Conservation (phyloP, 2,329 filamentous ascomycete species). For the Hypoxylon sp. region DNA sequence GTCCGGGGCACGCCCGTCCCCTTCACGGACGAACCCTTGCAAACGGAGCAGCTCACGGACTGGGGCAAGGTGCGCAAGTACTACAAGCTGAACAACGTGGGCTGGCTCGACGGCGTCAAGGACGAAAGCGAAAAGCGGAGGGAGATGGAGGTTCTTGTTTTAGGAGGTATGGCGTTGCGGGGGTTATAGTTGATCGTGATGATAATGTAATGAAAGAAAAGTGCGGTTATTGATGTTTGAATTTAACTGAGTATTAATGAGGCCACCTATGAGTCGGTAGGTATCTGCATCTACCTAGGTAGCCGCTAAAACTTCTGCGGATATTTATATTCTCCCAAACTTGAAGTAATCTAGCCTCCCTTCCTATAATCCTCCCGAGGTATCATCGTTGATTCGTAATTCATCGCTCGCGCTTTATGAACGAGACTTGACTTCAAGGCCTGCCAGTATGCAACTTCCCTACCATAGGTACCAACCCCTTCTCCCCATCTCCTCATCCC, state of each 20-base stretch:
- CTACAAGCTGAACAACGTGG: conserved; percentile 81
- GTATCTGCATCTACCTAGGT: too few relatives aligned
- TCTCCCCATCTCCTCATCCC: neutral
- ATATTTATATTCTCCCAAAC: neutral
- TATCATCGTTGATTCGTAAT: conserved; percentile 24
- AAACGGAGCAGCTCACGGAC: conserved; percentile 65
- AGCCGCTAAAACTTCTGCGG: neutral
- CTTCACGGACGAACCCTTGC: conserved; percentile 73
- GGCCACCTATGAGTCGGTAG: neutral
- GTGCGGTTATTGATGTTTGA: neutral
- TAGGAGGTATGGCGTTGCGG: conserved; percentile 83
- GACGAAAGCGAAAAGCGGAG: conserved; percentile 58
- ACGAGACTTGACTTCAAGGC: neutral
- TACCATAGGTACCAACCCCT: neutral
- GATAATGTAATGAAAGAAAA: neutral
- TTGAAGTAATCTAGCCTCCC: neutral
- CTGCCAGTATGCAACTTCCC: neutral
- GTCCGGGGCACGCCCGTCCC: conserved; percentile 71
- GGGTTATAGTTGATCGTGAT: conserved; percentile 57
- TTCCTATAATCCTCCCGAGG: neutral
- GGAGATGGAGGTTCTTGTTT: conserved; percentile 75
- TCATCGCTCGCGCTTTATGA: conserved; percentile 15
- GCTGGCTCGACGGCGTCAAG: conserved; percentile 60
- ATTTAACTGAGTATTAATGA: neutral
- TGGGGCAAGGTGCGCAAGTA: conserved; percentile 79